Evolutionary conservation across 352 stramenopile species (phyloP).

Genomic region (Phytopythium helicoides): DNA sequence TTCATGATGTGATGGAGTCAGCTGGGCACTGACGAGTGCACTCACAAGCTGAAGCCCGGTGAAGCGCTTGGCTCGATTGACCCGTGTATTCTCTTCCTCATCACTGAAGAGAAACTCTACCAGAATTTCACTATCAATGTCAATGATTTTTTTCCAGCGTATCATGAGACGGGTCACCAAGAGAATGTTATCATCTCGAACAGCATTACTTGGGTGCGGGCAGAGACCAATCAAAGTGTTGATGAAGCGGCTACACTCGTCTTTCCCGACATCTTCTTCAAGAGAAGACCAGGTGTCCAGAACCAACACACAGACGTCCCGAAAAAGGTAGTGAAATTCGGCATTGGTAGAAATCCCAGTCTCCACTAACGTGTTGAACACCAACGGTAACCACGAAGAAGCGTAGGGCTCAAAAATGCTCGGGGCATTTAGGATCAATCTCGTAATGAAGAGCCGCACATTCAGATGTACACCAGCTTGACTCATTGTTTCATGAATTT

Average conservation of each 20-base stretch:
- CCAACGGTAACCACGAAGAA: slow-evolving; percentile 41
- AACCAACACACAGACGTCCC: slow-evolving; percentile 66
- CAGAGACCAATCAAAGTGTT: slow-evolving; percentile 58
- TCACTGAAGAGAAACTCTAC: slow-evolving; percentile 33
- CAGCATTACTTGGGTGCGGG: slow-evolving; percentile 40
- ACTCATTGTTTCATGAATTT: slow-evolving; percentile 50
- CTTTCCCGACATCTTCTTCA: slow-evolving; percentile 11
- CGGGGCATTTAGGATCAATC: slow-evolving; percentile 67
- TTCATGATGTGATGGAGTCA: neutral
- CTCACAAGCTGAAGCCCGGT: slow-evolving; percentile 61
- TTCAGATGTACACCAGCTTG: slow-evolving; percentile 41
- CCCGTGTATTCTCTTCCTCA: slow-evolving; percentile 28
- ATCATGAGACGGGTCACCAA: slow-evolving; percentile 52
- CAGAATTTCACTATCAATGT: slow-evolving; percentile 38
- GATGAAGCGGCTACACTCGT: slow-evolving; percentile 42
- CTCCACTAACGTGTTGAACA: slow-evolving; percentile 59
- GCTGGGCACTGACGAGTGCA: slow-evolving; percentile 39
- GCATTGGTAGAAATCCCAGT: slow-evolving; percentile 23
- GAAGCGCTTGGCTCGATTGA: slow-evolving; percentile 44
- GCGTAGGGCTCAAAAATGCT: slow-evolving; percentile 53
- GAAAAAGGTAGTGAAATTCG: slow-evolving; percentile 78
- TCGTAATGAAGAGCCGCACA: slow-evolving; percentile 68
- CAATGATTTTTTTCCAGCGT: slow-evolving; percentile 47
- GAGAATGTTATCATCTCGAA: slow-evolving; percentile 70
- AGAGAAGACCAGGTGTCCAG: slow-evolving; percentile 52